Base-by-base conservation (phyloP, 129 eudicot genomes). In the Calendula officinalis region DNA sequence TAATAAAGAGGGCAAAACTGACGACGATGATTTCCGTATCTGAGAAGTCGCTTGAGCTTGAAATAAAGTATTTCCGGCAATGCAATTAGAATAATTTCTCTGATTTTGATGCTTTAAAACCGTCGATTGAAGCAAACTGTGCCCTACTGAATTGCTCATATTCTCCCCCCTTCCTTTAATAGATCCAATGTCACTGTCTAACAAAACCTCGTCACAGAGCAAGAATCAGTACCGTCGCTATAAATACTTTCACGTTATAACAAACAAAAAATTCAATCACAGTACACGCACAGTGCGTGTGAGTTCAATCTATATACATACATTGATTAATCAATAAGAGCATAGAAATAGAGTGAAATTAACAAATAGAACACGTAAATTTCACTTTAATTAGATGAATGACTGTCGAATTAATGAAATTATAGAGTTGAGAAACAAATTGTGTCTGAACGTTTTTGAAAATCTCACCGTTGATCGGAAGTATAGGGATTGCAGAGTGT, bases 91-190 rank as follows among this genome's bases (percentile, higher is more conserved):
- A 51, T 76, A 69, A 89, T 70, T 78, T 10, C 57, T 72, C 70
- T 81, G 78, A 73, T 68, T 75, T 60, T 81, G 83, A 72, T 81
- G 84, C 67, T 86, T 78, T 43, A 82, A 66, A 47, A 88, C 74
- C 56, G 76, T 71, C 4, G 80, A 62, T 60, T 78, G 70, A 70
- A 81, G 86, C 84, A 86, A 77, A 77, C 80, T 72, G 66, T 80
- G 80, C 56, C 95, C 89, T 60, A 81, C 73, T 1, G 84, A 63
- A 72, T 77, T 86, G 82, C 95, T 90, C 97, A 90, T 90, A 48
- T 69, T 79, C 71, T 53, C 60, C 68, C 48, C 35, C 41, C 67
- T 70, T 69, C 53, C 66, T 58, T 69, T 58, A 55, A 55, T 32
- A 54, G 44, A 52, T 57, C 46, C 67, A 38, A 40, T 8, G 71